Evolutionary conservation across 225 moss, liverwort and hornwort genomes (phyloP).

Genomic region (Straminergon stramineum): DNA sequence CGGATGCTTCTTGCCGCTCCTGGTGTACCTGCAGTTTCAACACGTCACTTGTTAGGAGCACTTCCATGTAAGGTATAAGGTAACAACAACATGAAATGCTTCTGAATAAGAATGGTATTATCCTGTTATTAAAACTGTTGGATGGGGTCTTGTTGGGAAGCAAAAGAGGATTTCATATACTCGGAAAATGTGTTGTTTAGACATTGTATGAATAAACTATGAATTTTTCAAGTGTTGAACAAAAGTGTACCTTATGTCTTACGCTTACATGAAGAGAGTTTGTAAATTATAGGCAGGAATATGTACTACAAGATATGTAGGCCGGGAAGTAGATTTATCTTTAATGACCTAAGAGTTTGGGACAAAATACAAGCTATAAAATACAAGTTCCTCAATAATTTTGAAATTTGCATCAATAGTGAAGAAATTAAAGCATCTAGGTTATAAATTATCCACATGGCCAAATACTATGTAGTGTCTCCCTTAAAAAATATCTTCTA

Average conservation of each 20-base stretch:
- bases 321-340: neutral
- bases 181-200: neutral
- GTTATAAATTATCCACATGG: neutral
- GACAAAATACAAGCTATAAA: neutral
- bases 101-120: neutral
- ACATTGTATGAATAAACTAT: neutral
- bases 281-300: neutral
- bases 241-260: neutral
- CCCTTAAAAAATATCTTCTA: neutral
- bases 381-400: neutral
- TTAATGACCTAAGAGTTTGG: neutral
- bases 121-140: neutral
- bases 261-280: neutral
- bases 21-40: neutral
- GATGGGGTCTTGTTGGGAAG: neutral
- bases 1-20: conserved; percentile 1
- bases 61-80: neutral
- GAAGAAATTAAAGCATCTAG: neutral
- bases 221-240: neutral
- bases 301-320: neutral
- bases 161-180: neutral
- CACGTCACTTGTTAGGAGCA: neutral
- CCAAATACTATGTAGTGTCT: neutral
- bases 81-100: neutral
- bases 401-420: neutral